Percentiles rank a stretch among this genome's conserved stretches.
These are phyloP conservation scores for Imleria badia DNA, from an alignment of 768 basidiomycete species.

Conservation along the genomic window DNA sequence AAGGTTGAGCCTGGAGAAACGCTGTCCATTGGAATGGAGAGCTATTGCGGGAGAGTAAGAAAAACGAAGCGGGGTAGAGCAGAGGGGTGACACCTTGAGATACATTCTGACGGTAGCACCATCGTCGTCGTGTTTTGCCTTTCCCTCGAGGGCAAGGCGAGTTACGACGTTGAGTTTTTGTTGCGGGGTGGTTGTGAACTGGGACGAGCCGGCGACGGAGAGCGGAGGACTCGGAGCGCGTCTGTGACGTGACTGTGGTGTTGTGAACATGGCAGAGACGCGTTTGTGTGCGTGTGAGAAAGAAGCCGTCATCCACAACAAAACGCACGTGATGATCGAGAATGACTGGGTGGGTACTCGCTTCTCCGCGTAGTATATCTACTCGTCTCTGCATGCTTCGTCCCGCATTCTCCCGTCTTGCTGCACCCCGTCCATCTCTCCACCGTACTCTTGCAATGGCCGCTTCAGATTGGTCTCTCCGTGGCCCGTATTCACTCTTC, in stretches of 20 bases:
- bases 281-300: slow-evolving; percentile 20
- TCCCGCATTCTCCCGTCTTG: slow-evolving; percentile 13
- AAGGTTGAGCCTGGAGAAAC: slow-evolving; percentile 66
- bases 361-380: too few species aligned
- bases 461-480: slow-evolving; percentile 20
- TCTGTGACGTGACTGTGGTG: slow-evolving; percentile 26
- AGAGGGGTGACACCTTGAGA: slow-evolving; percentile 55
- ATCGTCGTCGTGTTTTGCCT: slow-evolving; percentile 62
- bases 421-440: background rate
- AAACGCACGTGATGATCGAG: slow-evolving; percentile 21
- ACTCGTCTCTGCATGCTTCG: slow-evolving; percentile 3
- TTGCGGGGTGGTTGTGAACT: slow-evolving; percentile 43
- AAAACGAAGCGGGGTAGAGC: background rate
- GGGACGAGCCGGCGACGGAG: slow-evolving; percentile 39
- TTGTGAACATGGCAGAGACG: slow-evolving; percentile 20
- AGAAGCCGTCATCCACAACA: background rate
- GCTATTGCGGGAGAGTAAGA: slow-evolving; percentile 35
- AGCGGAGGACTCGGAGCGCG: slow-evolving; percentile 33
- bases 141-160: slow-evolving; percentile 73
- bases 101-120: slow-evolving; percentile 72
- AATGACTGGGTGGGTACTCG: slow-evolving; percentile 28
- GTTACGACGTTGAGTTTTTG: slow-evolving; percentile 68
- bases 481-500: slow-evolving; percentile 50
- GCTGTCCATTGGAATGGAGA: slow-evolving; percentile 66
- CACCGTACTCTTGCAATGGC: slow-evolving; percentile 24